Evolutionary conservation across 164 flowering plant genomes (phyloP), one percentile per base, ranked within the genome.

Genomic region (Santalum album): DNA sequence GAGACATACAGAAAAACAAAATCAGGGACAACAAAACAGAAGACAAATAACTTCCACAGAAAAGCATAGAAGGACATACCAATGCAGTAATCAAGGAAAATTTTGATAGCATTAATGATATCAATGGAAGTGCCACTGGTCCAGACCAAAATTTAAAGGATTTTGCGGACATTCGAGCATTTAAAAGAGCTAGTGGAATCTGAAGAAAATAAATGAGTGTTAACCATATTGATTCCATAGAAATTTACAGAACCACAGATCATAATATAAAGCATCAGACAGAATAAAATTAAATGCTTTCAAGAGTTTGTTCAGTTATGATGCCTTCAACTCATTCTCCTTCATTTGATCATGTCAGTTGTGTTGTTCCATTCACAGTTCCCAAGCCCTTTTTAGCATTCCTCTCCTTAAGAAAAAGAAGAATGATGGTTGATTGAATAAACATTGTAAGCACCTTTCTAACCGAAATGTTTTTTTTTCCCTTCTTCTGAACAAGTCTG

Each of bases 51-150:
- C 16, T 22, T 18, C 5, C 11, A 49, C 3, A 51, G 26, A 54
- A 24, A 19, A 18, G 51, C 16, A 40, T 21, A 38, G 12, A 23
- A 54, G 3, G 15, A 25, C 78, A 48, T 85, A 89, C 99, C 87
- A 89, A 58, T 61, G 99, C 96, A n/a, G 72, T 57, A 64, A 92
- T 87, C 82, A 92, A 68, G 43, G 90, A 78, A 62, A 92, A 85
- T 54, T 79, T 85, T 61, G 97, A 89, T 38, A 92, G 77, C 89
- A 92, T 72, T 49, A 83, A 64, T 20, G 86, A 69, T 51, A 82
- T 69, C 66, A 92, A 69, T 12, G 90, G 95, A 58, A 65, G 63
- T 25, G 70, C 57, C 22, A 76, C 24, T 35, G 85, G 81, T 27
- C 46, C 47, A 6, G 90, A 85, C 96, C 96, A 87, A 29, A 24